These are phyloP conservation scores for Calonectria fujianensis DNA, from an alignment of 2,329 filamentous ascomycete genomes.

Conservation along the genomic window DNA sequence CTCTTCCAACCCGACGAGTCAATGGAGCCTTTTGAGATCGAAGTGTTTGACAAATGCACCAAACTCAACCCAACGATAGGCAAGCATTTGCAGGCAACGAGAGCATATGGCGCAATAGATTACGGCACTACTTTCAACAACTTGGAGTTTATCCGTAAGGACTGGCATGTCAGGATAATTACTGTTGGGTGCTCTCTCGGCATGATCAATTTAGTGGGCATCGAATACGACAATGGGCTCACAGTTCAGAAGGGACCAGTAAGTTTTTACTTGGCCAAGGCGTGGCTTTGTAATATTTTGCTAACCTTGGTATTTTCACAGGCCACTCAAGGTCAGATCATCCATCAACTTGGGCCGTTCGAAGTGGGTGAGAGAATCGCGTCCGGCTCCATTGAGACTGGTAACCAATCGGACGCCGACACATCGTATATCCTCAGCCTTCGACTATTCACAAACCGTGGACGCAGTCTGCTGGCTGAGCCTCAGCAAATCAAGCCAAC, in stretches of 20 bases:
- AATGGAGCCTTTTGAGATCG: background rate
- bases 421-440: background rate
- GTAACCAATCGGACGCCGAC: background rate
- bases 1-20: background rate
- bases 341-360: background rate
- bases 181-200: background rate
- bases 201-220: background rate
- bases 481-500: background rate
- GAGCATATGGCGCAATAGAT: background rate
- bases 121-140: background rate
- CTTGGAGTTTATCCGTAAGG: background rate
- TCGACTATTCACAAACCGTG: background rate
- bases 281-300: background rate
- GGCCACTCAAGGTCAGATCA: background rate
- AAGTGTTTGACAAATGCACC: background rate
- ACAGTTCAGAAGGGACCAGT: background rate
- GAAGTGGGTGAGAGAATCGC: background rate
- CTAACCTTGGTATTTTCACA: background rate
- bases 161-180: background rate
- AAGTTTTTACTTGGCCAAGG: background rate
- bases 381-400: background rate
- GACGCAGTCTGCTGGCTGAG: background rate
- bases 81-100: background rate
- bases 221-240: background rate
- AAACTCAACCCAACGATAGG: background rate